Conservation (phyloP, 169 alveolate genomes). For the Plasmodium blacklocki region DNA sequence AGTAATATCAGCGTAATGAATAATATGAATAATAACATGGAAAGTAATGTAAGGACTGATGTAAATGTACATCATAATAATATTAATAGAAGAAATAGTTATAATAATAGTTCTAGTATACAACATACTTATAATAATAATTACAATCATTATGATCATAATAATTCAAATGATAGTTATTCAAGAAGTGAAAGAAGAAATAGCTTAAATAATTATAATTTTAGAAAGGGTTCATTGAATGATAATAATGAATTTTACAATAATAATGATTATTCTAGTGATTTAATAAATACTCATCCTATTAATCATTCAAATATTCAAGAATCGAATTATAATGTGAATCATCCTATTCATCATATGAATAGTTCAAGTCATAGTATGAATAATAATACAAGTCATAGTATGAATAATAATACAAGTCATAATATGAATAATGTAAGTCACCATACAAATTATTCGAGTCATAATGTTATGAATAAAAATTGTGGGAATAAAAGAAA, state of each 20-base stretch:
- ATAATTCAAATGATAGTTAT: neutral
- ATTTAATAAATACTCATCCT: too few relatives aligned
- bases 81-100: slow-evolving; percentile 6
- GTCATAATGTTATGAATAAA: neutral
- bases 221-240: neutral
- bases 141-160: neutral
- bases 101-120: neutral
- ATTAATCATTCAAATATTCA: too few relatives aligned
- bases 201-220: slow-evolving; percentile 9
- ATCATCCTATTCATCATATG: too few relatives aligned
- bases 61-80: slow-evolving; percentile 5
- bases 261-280: too few relatives aligned
- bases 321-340: too few relatives aligned
- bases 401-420: neutral
- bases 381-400: neutral
- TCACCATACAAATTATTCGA: neutral
- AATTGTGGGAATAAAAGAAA: slow-evolving; percentile 9
- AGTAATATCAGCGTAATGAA: too few relatives aligned
- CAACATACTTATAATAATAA: neutral
- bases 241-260: neutral
- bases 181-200: slow-evolving; percentile 8
- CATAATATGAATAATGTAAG: neutral
- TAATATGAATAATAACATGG: neutral
- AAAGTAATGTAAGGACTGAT: neutral
- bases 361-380: neutral